phyloP scores from a whole-genome alignment of 768 basidiomycete species.

The Harrya chromipes region DNA sequence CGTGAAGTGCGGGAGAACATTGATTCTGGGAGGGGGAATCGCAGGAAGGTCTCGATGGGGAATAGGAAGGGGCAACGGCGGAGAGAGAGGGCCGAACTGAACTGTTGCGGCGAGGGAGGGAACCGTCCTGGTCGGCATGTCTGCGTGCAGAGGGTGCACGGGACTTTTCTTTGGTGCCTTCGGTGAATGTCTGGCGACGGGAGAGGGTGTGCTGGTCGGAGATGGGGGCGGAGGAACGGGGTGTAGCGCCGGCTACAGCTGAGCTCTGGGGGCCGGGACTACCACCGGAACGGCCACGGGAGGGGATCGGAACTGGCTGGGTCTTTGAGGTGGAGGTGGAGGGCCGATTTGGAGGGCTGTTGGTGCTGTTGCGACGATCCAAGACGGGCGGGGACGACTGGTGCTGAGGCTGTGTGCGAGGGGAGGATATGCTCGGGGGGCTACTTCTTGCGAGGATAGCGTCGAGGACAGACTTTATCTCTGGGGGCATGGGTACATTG shows the following conservation, averaged over 20 bases:
- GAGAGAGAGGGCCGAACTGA: conserved; percentile 45
- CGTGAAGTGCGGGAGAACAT: conserved; percentile 17
- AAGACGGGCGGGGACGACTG: conserved; percentile 30
- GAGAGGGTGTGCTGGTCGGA: conserved; percentile 41
- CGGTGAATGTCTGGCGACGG: conserved; percentile 50
- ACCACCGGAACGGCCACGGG: conserved; percentile 49
- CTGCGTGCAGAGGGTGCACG: conserved; percentile 64
- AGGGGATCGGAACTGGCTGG: conserved; percentile 32
- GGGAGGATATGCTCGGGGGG: conserved; percentile 28
- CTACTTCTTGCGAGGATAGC: conserved; percentile 43
- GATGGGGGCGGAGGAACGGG: conserved; percentile 33
- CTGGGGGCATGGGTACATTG: conserved; percentile 66
- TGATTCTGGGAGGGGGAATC: conserved; percentile 20
- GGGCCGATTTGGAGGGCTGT: conserved; percentile 22
- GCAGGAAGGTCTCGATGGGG: conserved; percentile 20
- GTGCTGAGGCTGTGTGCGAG: conserved; percentile 33
- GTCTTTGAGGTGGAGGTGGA: conserved; percentile 41
- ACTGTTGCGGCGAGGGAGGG: conserved; percentile 45
- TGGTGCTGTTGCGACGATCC: conserved; percentile 49
- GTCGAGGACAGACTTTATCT: conserved; percentile 67
- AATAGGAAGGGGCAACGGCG: conserved; percentile 36
- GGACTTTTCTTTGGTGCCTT: conserved; percentile 52
- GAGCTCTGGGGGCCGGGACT: conserved; percentile 43
- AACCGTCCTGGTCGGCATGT: conserved; percentile 51
- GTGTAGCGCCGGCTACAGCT: conserved; percentile 24